Base-by-base conservation (phyloP, 108 stramenopile genomes). In the Schizochytrium sp. region DNA sequence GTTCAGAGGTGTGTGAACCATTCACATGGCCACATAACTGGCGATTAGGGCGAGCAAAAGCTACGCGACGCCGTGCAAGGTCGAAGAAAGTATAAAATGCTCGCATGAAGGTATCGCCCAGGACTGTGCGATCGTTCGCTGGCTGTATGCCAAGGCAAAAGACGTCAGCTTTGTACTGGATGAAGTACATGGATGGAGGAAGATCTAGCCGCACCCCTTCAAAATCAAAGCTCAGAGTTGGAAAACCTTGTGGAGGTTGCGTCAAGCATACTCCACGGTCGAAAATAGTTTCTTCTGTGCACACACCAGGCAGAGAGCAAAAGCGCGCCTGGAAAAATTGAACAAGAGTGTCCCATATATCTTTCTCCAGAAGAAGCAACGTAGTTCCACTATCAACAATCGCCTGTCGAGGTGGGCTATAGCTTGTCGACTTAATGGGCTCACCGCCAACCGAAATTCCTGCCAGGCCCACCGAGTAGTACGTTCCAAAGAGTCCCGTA, bases 71-170 rank as follows among this genome's bases (percentile, higher is more conserved):
- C 10, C 53, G 76, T 38, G 47, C 76, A 10, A 83, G 76, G 53
- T 83, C 76, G 28, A 55, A 83, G 40, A 83, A 55, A 5, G 53
- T 55, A 50, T 10, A 55, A 53, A 55, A 83, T 17, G 50, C 76
- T n/a, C 76, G 76, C 76, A 83, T 55, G 28, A 83, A 55, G 76
- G 76, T 83, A 53, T 83, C 76, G 47, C 76, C 76, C 12, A 83
- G 53, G 8, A 83, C 76, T 47, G 76, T 83, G 8, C 76, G 76
- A 38, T 83, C 76, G 28, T 83, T 83, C 38, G 76, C 76, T 3
- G 76, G 76, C 76, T 83, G 76, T n/a, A 83, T 83, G n/a, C 76
- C 76, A 10, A 83, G 53, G 76, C 76, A 83, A 50, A 55, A 83
- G 3, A 2, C 76, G 50, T 7, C 40, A 5, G 10, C 28, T 38